These are phyloP conservation scores for Pseudoscleropodium purum DNA, from an alignment of 225 moss, liverwort and hornwort genomes.

Conservation along the genomic window DNA sequence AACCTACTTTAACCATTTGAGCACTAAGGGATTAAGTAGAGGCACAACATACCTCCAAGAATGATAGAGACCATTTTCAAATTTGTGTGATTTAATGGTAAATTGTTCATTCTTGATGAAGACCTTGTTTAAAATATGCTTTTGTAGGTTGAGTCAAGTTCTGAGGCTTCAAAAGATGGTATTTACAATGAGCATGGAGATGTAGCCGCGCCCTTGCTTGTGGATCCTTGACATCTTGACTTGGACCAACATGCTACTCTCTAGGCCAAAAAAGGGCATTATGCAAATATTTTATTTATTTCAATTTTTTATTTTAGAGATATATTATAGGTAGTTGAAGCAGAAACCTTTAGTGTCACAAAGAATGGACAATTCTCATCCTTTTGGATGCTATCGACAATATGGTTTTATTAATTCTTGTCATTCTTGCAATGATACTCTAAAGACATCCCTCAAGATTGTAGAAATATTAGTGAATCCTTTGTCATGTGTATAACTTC, in stretches of 20 bases:
- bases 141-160: background rate
- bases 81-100: background rate
- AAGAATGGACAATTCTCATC: background rate
- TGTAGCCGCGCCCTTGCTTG: background rate
- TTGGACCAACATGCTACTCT: background rate
- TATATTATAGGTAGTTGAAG: background rate
- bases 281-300: background rate
- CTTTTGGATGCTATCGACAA: background rate
- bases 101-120: background rate
- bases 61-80: background rate
- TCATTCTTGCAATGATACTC: background rate
- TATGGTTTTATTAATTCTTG: background rate
- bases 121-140: background rate
- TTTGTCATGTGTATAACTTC: background rate
- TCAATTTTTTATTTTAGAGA: background rate
- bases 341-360: background rate
- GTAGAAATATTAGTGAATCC: background rate
- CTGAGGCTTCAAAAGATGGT: background rate
- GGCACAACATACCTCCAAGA: background rate
- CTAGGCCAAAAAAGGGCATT: background rate
- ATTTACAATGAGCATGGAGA: background rate
- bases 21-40: too few species aligned
- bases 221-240: slow-evolving; percentile 6
- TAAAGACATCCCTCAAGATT: too few species aligned
- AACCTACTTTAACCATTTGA: too few species aligned